Evolutionary conservation across 495 filamentous ascomycete genomes (phyloP), one percentile per base, ranked within the genome.

Genomic region (Pyrenula aspistea): DNA sequence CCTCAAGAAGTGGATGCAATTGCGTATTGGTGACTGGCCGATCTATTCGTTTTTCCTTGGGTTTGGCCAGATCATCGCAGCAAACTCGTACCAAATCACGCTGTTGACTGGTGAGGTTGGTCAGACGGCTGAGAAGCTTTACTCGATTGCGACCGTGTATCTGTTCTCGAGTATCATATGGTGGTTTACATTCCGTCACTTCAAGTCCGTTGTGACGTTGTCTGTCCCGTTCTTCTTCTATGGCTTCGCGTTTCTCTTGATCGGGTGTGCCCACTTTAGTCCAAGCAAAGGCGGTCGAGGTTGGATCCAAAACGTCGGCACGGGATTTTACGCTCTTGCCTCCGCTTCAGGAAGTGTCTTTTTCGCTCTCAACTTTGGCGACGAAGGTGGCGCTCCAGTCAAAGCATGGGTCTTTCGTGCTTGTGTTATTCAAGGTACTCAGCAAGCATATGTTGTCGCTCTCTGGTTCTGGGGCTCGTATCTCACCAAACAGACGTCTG

Each of bases 71-170:
- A 81, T 88, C 59, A 80, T 88, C 25, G 83, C 85, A 0, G 82
- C 83, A 53, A 87, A 85, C 67, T 85, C 81, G 0, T 88, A 87
- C 63, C 85, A 88, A 60, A 82, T 88, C 60, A 85, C 83, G 2
- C 74, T 88, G 22, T 73, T 88, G 12, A 81, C 80, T 0, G 85
- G 85, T 19, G 77, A 84, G 60, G 71, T 82, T 19, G 83, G 80
- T 12, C 74, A 87, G 61, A 77, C 77, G 0, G 78, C 83, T 2
- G 69, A 73, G 22, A 82, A 84, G 60, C 73, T 88, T 8, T 88
- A 88, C 69, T 77, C 79, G 50, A 80, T 87, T 19, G 83, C 83
- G 0, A 77, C 72, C 1, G 80, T 83, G 3, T 88, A 88, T 60
- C 70, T 84, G 8, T 71, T 73, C 31, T 77, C 77, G 1, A 86